Conservation (phyloP, 2,329 filamentous ascomycete genomes). For the Phyllosticta ampelicida region DNA sequence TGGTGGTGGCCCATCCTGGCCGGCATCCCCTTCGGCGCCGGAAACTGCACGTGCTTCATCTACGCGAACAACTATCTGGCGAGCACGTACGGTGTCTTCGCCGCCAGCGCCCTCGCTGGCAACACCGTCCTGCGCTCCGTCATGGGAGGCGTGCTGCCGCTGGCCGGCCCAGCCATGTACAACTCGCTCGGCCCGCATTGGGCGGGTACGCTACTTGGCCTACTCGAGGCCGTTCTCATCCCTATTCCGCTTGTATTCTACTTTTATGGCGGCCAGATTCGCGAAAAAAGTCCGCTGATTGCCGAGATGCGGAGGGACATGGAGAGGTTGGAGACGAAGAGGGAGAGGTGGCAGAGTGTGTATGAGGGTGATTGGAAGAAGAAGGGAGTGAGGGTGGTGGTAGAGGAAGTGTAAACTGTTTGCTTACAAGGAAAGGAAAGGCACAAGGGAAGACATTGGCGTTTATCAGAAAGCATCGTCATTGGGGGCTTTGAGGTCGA, state of each 20-base stretch:
- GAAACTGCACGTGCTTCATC: conserved; percentile 71
- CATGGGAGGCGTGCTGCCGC: conserved; percentile 66
- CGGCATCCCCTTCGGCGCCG: conserved; percentile 67
- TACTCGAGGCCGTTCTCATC: conserved; percentile 62
- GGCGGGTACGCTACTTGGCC: conserved; percentile 64
- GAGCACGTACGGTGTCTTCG: conserved; percentile 68
- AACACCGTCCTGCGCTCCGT: conserved; percentile 65
- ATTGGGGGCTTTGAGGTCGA: too few species aligned
- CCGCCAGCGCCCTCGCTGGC: conserved; percentile 68
- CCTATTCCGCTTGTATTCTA: conserved; percentile 77
- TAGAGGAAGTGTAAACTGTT: conserved; percentile 21
- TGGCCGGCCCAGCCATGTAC: conserved; percentile 68
- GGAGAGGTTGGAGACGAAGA: conserved; percentile 31
- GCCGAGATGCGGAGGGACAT: conserved; percentile 33
- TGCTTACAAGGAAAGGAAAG: too few species aligned
- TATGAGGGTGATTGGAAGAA: conserved; percentile 32
- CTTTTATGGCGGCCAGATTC: conserved; percentile 45
- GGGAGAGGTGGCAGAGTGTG: conserved; percentile 21
- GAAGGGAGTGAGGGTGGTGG: conserved; percentile 15
- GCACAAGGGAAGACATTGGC: background rate
- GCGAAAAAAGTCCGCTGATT: conserved; percentile 46
- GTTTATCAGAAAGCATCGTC: background rate
- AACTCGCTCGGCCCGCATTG: conserved; percentile 58
- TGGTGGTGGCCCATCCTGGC: conserved; percentile 73
- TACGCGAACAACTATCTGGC: conserved; percentile 74